A percentile compares a stretch with the other conserved stretches of the same genome.
Conservation (phyloP, 2,329 filamentous ascomycete genomes). For the Beauveria scarabaeidicola region DNA sequence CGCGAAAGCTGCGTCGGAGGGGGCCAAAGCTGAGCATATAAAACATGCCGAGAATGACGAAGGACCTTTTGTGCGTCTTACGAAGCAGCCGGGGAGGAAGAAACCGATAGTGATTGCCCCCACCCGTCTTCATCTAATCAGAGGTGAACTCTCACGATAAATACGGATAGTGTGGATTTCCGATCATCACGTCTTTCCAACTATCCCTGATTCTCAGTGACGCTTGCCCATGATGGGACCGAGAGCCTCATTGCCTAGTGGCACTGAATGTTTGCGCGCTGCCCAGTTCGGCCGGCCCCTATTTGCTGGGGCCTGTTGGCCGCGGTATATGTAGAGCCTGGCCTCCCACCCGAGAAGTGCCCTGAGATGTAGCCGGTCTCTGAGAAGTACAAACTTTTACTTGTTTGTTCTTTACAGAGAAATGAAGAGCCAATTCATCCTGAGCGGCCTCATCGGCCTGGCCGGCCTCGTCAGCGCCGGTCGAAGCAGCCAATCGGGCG, state of each 20-base stretch:
- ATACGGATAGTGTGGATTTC: not conserved
- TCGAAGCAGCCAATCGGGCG: not conserved
- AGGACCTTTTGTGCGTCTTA: not conserved
- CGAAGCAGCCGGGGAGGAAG: not conserved
- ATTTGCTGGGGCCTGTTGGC: not conserved
- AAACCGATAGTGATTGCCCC: not conserved
- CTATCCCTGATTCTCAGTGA: not conserved
- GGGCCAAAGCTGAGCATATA: not conserved
- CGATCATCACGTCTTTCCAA: not conserved
- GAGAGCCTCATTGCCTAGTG: not conserved
- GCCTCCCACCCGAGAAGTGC: not conserved
- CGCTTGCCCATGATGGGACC: not conserved
- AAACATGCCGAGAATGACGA: not conserved
- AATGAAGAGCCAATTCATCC: conserved; percentile 6
- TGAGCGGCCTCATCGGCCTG: conserved; percentile 3
- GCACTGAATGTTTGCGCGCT: too few species aligned
- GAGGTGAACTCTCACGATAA: not conserved
- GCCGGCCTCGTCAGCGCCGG: conserved; percentile 1
- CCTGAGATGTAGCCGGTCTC: not conserved
- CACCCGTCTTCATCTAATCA: not conserved
- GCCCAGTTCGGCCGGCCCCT: not conserved
- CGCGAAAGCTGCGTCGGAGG: not conserved
- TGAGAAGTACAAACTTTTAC: not conserved
- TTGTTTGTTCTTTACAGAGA: not conserved
- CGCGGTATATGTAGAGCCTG: not conserved